phyloP scores from a whole-genome alignment of 106 monocot genomes.

The Dendrobium catenatum region DNA sequence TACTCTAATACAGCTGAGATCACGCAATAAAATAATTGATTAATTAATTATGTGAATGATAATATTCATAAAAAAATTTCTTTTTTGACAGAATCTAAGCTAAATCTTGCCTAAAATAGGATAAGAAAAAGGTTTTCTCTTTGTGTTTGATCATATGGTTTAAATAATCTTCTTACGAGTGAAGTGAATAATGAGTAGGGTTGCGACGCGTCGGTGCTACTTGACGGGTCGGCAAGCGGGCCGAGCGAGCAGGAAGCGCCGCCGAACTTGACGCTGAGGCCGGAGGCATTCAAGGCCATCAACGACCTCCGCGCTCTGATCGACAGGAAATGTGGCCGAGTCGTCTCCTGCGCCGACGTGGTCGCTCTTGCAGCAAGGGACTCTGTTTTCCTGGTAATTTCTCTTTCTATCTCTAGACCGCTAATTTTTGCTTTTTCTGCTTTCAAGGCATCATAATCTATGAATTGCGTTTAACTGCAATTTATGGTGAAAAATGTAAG shows the following conservation, averaged over 20 bases:
- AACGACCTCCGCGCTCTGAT: slow-evolving; percentile 31
- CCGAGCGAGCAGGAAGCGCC: slow-evolving; percentile 43
- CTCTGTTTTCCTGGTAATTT: slow-evolving; percentile 24
- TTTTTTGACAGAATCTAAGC: no score
- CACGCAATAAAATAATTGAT: no score
- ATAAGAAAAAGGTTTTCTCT: no score
- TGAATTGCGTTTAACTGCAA: no score
- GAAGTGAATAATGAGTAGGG: slow-evolving; percentile 21
- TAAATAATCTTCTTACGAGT: no score
- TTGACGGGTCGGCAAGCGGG: slow-evolving; percentile 48
- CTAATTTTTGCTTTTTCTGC: not conserved
- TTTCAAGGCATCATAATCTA: no score
- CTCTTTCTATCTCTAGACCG: not conserved
- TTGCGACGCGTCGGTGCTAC: slow-evolving; percentile 54
- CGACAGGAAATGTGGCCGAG: slow-evolving; percentile 18
- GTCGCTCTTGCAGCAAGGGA: slow-evolving; percentile 30
- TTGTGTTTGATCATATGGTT: no score
- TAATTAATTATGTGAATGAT: no score
- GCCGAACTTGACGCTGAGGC: slow-evolving; percentile 49
- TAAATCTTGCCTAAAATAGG: no score
- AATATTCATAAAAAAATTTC: no score
- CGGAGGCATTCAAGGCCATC: slow-evolving; percentile 40
- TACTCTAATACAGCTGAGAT: no score
- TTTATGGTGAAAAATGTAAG: no score
- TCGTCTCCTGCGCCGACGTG: slow-evolving; percentile 40